Evolutionary conservation across 2,329 filamentous ascomycete genomes (phyloP), one percentile per base, ranked within the genome.

Genomic region (Colletotrichum gloeosporioides): DNA sequence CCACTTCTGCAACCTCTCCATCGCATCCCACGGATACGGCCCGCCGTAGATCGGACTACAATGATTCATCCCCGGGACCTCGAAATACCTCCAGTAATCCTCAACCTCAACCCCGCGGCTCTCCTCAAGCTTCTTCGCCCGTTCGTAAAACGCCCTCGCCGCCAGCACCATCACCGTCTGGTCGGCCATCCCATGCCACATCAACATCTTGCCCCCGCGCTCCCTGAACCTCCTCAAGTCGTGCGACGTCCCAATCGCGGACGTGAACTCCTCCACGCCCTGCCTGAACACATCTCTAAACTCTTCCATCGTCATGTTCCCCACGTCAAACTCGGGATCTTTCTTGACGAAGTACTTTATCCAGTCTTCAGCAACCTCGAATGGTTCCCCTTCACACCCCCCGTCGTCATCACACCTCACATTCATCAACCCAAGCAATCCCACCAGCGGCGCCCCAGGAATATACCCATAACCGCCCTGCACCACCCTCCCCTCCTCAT

Each of bases 1-100:
- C 92, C 92, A 93, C 79, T 84, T 88, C 80, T 84, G 84, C 4
- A 72, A 22, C 22, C 25, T 67, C 13, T 67, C 49, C 32, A 61
- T 57, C 62, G 49, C 62, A 22, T 44, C 49, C 32, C 44, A 66
- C 12, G 69, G 61, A 8, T 61, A 72, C 32, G 69, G 69, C 57
- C 39, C 49, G 16, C 69, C 25, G 4, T 31, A 8, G 25, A 67
- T 15, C n/a, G 69, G 57, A 6, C 16, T 25, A 69, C 90, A 91
- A 79, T 91, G 89, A 15, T 82, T 83, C 83, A 90, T 86, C 2
- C 89, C 89, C 4, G 88, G 88, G 6, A 90, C 85, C 12, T 84
- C 80, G 78, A 90, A 91, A 78, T 89, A 84, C 62, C 69, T 34
- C 69, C 69, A 72, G 8, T 67, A 72, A 2, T 25, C 32, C 13